These are phyloP conservation scores for Dryas octopetala DNA, from an alignment of 306 rosid genomes.

Conservation along the genomic window DNA sequence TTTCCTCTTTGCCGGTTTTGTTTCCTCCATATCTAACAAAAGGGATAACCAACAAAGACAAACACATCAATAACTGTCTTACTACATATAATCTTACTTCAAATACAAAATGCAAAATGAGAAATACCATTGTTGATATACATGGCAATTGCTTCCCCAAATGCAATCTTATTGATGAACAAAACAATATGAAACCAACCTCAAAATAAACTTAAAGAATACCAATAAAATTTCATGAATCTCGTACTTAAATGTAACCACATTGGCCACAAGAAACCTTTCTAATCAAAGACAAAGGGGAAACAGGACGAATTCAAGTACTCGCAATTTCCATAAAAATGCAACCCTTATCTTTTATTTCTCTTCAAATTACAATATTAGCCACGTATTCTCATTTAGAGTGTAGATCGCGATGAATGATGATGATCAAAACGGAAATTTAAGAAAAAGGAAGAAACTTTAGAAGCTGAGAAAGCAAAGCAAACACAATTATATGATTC, in stretches of 20 bases:
- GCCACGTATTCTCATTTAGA: not conserved
- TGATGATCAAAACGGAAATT: not conserved
- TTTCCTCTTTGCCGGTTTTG: conserved; percentile 13
- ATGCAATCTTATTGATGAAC: not conserved
- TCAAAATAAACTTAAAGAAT: not conserved
- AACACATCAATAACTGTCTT: not conserved
- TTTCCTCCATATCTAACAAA: conserved; percentile 15
- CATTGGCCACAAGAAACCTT: not conserved
- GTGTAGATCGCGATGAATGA: not conserved
- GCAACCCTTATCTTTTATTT: not conserved
- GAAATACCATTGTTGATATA: not conserved
- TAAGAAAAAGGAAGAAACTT: no score
- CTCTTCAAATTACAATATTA: not conserved
- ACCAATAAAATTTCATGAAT: not conserved
- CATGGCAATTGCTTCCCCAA: not conserved
- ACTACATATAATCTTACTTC: not conserved
- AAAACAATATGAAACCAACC: not conserved
- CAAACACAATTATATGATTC: not conserved
- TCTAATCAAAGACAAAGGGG: not conserved
- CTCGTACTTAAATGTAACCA: not conserved
- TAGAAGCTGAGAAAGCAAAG: not conserved
- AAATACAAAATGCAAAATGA: not conserved
- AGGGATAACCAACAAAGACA: not conserved
- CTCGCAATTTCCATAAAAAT: not conserved
- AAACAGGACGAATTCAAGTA: not conserved